Conservation (phyloP, 2,329 filamentous ascomycete species). For the Penicillium sp. region DNA sequence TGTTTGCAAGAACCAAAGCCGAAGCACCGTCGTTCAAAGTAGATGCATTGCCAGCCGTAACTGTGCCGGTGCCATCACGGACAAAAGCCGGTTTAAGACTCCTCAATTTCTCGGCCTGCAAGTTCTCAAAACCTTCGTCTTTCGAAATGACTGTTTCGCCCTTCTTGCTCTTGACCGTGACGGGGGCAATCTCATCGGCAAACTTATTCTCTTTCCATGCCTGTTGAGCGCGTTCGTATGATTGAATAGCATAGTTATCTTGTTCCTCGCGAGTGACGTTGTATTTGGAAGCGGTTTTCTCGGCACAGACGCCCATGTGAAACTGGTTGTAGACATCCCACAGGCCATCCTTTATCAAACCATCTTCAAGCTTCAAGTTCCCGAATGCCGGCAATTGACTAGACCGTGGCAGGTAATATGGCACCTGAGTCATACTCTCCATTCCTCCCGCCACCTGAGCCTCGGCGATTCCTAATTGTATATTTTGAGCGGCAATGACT, state of each 20-base stretch:
- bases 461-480: conserved; percentile 83
- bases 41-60: conserved; percentile 92
- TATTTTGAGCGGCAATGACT: conserved; percentile 84
- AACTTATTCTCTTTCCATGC: conserved; percentile 83
- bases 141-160: conserved; percentile 73
- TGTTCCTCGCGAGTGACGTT: conserved; percentile 77
- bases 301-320: conserved; percentile 97
- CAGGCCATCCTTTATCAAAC: conserved; percentile 87
- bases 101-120: conserved; percentile 81
- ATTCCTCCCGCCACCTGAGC: conserved; percentile 92
- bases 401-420: conserved; percentile 83
- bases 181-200: conserved; percentile 82
- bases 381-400: conserved; percentile 81
- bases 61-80: conserved; percentile 76
- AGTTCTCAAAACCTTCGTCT: conserved; percentile 84
- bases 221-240: conserved; percentile 82
- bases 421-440: conserved; percentile 95
- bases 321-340: conserved; percentile 96
- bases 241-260: conserved; percentile 84
- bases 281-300: conserved; percentile 88
- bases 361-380: conserved; percentile 82
- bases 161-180: conserved; percentile 79
- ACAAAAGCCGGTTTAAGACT: conserved; percentile 89
- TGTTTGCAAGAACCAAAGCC: conserved; percentile 79
- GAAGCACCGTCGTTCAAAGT: conserved; percentile 93